Evolutionary conservation across 768 basidiomycete genomes (phyloP).

Genomic region (Naganishia randhawae): DNA sequence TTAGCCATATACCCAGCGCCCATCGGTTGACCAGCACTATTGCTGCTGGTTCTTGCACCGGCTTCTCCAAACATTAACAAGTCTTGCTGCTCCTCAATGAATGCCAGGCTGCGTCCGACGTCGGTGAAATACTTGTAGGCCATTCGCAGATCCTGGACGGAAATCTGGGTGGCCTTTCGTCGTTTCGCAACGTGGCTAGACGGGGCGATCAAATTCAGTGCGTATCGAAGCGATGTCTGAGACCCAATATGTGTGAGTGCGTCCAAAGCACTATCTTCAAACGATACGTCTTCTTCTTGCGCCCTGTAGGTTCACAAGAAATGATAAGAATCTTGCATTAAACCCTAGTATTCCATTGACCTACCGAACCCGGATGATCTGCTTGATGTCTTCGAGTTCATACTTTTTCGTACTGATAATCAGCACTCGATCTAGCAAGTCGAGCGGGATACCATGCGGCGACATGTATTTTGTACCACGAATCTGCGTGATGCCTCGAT

Average conservation of each 20-base stretch:
- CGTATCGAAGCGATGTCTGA: conserved; percentile 87
- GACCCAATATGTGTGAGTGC: conserved; percentile 85
- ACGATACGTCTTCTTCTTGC: conserved; percentile 89
- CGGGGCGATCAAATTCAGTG: conserved; percentile 90
- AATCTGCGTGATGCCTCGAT: conserved; percentile 89
- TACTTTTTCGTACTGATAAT: conserved; percentile 94
- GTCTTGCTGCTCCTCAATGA: conserved; percentile 49
- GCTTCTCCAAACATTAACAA: conserved; percentile 51
- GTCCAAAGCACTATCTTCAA: conserved; percentile 66
- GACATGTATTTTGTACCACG: conserved; percentile 90
- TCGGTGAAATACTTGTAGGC: conserved; percentile 61
- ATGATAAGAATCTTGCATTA: conserved; percentile 8
- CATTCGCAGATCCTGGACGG: conserved; percentile 75
- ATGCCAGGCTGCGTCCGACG: conserved; percentile 45
- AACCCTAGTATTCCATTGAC: conserved; percentile 32
- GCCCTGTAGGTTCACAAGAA: conserved; percentile 56
- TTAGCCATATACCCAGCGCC: conserved; percentile 13
- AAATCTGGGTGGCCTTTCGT: conserved; percentile 71
- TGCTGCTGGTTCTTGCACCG: conserved; percentile 29
- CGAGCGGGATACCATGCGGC: conserved; percentile 91
- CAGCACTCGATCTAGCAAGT: conserved; percentile 87
- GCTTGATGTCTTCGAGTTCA: conserved; percentile 71
- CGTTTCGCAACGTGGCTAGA: conserved; percentile 79
- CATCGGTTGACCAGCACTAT: conserved; percentile 12
- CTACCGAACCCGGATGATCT: conserved; percentile 89